Conservation (phyloP, 768 basidiomycete genomes). For the Hygrophoropsis aurantiaca region DNA sequence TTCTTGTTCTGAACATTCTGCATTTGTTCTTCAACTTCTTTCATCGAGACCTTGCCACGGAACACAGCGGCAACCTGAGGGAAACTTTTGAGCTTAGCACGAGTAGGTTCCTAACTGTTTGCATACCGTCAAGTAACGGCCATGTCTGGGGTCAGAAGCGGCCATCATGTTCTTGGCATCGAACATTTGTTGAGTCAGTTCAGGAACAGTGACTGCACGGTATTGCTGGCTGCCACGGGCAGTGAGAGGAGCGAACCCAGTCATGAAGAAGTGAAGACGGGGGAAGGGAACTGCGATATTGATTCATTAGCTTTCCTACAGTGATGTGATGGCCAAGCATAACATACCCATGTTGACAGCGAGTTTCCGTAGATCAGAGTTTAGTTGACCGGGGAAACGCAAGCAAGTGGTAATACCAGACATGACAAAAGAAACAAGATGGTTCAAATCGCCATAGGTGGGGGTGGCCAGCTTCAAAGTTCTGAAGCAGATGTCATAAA, state of each 20-base stretch:
- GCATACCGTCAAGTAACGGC: slow-evolving; percentile 92
- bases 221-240: slow-evolving; percentile 93
- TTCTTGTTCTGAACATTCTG: slow-evolving; percentile 97
- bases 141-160: slow-evolving; percentile 94
- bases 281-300: slow-evolving; percentile 82
- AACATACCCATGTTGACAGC: slow-evolving; percentile 96
- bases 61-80: slow-evolving; percentile 86
- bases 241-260: slow-evolving; percentile 92
- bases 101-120: background rate
- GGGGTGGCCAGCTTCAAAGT: slow-evolving; percentile 96
- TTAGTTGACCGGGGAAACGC: slow-evolving; percentile 99
- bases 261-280: slow-evolving; percentile 99
- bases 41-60: slow-evolving; percentile 99
- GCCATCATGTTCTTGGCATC: slow-evolving; percentile 99
- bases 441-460: slow-evolving; percentile 97
- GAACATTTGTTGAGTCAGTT: slow-evolving; percentile 99
- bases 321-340: background rate
- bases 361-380: slow-evolving; percentile 96
- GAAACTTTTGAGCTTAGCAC: background rate
- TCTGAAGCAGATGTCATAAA: slow-evolving; percentile 99
- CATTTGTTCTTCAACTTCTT: slow-evolving; percentile 99
- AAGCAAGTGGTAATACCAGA: slow-evolving; percentile 97
- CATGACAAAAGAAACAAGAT: slow-evolving; percentile 97
- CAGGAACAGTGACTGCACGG: slow-evolving; percentile 95
- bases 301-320: slow-evolving; percentile 5